Evolutionary conservation across 2,329 filamentous ascomycete genomes (phyloP), one percentile per base, ranked within the genome.

Genomic region (Fusarium secorum): DNA sequence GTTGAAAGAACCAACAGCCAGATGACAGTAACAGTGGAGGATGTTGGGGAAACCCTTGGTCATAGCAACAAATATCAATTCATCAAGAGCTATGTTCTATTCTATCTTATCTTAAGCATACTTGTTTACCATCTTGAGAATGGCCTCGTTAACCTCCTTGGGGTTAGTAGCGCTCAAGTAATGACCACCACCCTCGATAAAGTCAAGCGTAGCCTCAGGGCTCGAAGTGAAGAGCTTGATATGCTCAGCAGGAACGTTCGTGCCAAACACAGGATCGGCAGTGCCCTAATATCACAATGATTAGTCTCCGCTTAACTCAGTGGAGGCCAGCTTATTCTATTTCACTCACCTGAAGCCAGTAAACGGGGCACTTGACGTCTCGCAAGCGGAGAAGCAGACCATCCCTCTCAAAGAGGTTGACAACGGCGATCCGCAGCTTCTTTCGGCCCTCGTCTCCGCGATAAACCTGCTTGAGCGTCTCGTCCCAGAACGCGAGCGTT

Each of bases 81-180:
- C 18, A n/a, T 48, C 39, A 11, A 32, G 9, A 46, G 22, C 14
- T 46, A 14, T 48, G 36, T 39, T 39, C 30, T 42, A 51, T 33
- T 42, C 36, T 58, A 24, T 55, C 28, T 26, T 17, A 32, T 22
- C 28, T 53, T 88, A 76, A 36, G 77, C 71, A 59, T 82, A 81
- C 66, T 78, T 80, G 32, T 72, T 70, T 1, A 83, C 74, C 79
- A 85, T 81, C 70, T 79, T 76, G 36, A 87, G 75, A 59, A 89
- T 75, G 1, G 83, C 82, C 52, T 80, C 78, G 52, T 83, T 79
- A 0, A 83, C 79, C 68, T 86, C 85, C 57, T 80, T 79, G 17
- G 84, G 84, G 71, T 80, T 84, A 5, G 85, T 85, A 1, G 83
- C 83, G 61, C 81, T 86, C 54, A 87, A 73, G 66, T 86, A 87